Conservation (phyloP, 2,329 filamentous ascomycete genomes). For the Claviceps sp. region DNA sequence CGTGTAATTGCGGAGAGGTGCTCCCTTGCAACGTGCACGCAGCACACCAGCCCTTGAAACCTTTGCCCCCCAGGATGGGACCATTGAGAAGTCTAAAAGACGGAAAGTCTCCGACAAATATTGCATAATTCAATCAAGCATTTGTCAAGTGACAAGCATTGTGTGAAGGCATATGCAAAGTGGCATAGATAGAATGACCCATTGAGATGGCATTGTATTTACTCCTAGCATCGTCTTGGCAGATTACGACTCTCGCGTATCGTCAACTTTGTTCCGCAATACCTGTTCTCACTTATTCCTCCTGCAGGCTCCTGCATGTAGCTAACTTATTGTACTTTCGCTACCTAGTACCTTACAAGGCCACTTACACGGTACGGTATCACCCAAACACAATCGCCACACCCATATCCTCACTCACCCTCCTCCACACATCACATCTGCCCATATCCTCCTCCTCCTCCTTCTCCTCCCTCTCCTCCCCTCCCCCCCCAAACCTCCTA, state of each 20-base stretch:
- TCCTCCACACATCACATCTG: constrained; percentile 35
- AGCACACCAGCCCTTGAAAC: neutral
- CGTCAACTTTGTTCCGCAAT: too few species aligned
- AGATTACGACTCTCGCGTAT: too few species aligned
- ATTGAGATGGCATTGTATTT: neutral
- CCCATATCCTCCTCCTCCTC: neutral
- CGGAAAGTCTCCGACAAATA: neutral
- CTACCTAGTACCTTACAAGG: neutral
- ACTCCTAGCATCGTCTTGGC: neutral
- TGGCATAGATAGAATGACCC: neutral
- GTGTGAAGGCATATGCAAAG: neutral
- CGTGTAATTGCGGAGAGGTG: too few species aligned
- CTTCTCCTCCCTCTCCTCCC: too few species aligned
- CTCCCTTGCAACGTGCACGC: neutral
- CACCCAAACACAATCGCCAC: constrained; percentile 47
- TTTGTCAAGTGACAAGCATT: neutral
- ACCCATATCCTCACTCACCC: constrained; percentile 44
- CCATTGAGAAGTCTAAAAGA: neutral
- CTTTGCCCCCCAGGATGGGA: neutral
- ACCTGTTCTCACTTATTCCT: too few species aligned
- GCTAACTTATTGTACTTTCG: too few species aligned
- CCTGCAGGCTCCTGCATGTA: too few species aligned
- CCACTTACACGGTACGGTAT: constrained; percentile 6
- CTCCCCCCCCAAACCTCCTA: too few species aligned
- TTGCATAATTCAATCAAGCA: neutral